Evolutionary conservation across 495 filamentous ascomycete genomes (phyloP).

Genomic region (Xylaria scruposa): DNA sequence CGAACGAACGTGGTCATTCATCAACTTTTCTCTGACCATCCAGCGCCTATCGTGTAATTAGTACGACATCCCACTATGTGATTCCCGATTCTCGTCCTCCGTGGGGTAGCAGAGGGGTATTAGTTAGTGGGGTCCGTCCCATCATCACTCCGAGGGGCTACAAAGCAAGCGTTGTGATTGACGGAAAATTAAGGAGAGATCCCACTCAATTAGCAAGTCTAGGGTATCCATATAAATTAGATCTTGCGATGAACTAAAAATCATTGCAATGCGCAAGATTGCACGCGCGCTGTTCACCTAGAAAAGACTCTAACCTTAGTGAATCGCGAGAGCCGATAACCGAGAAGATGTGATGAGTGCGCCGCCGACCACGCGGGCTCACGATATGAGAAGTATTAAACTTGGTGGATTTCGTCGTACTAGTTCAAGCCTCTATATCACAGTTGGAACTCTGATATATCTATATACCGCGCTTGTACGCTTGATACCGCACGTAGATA

Average conservation of each 20-base stretch:
- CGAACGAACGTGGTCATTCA: background rate
- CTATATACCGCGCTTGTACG: background rate
- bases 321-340: background rate
- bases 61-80: constrained; percentile 19
- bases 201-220: background rate
- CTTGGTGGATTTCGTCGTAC: background rate
- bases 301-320: background rate
- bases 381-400: background rate
- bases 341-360: background rate
- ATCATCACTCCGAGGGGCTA: constrained; percentile 21
- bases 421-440: background rate
- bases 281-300: background rate
- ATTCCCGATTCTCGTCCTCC: constrained; percentile 9
- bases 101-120: constrained; percentile 30
- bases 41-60: constrained; percentile 2
- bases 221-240: background rate
- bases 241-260: background rate
- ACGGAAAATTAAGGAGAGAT: constrained; percentile 41
- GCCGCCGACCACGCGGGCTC: background rate
- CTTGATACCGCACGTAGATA: background rate
- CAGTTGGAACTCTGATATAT: background rate
- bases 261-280: background rate
- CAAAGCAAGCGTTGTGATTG: constrained; percentile 39
- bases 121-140: constrained; percentile 10
- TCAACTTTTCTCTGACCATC: background rate